Base-by-base conservation (phyloP, 2,329 filamentous ascomycete species). In the Aaosphaeria arxii region DNA sequence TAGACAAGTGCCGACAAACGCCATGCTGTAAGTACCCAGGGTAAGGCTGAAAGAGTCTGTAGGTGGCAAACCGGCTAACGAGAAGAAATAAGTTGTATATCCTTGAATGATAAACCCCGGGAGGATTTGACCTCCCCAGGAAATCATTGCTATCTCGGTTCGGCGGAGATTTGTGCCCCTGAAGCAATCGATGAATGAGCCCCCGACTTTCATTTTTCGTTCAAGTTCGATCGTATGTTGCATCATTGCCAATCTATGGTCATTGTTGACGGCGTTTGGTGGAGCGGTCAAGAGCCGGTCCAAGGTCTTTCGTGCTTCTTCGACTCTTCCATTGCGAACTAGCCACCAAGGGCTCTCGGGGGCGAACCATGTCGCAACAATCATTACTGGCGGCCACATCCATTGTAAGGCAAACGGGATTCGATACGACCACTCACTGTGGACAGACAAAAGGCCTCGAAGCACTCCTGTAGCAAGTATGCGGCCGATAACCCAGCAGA, bases 311-410 rank as follows among this genome's bases (percentile, higher is more conserved):
- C 13, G 13, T 2, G 33, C 13, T 91, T 87, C 81, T 5, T 82
- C 78, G 40, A 79, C 70, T 32, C 75, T 77, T 31, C 81, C 82
- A 53, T 77, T 78, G 36, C 85, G 81, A 41, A 88, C 82, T 17
- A 88, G 77, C 84, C 84, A 87, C 84, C 84, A 87, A 1, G 84
- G 84, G 11, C 79, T 83, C 63, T 86, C 83, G 11, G 84, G 86
- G 1, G 84, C 84, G 53, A 86, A 83, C 55, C 71, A 79, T 55
- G 87, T 81, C 48, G 79, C 83, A 46, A 86, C 63, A 42, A 82
- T 75, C 6, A 88, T 74, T 4, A 83, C 82, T 5, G 84, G 58
- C 0, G 84, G 84, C 84, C 84, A 88, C 71, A 88, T 83, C 85
- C 86, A 88, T 69, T 89, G 85, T 31, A 88, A 70, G 11, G 79